phyloP scores from a whole-genome alignment of 257 asterid species.

The Ajuga chamaepitys region DNA sequence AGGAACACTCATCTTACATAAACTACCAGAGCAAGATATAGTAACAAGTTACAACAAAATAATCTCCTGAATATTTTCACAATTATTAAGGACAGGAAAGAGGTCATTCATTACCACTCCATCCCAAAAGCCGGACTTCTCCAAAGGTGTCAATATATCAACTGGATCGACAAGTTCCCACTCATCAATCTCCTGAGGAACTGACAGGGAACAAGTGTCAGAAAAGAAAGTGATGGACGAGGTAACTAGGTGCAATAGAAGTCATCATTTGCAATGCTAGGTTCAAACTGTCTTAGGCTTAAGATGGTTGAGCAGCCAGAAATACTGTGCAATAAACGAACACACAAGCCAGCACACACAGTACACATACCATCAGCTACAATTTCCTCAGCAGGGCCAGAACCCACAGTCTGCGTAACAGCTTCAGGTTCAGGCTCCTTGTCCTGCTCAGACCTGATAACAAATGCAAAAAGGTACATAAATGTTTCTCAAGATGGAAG shows the following conservation, averaged over 20 bases:
- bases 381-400: constrained; percentile 74
- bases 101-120: constrained; percentile 80
- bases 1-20: neutral
- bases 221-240: constrained; percentile 15
- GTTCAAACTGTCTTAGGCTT: neutral
- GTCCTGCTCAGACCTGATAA: constrained; percentile 93
- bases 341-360: neutral
- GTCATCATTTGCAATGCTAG: neutral
- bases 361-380: constrained; percentile 54
- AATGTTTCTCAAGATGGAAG: neutral
- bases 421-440: constrained; percentile 87
- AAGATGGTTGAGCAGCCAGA: constrained; percentile 7
- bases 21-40: neutral
- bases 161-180: constrained; percentile 98
- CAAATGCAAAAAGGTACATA: constrained; percentile 2
- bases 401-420: constrained; percentile 45
- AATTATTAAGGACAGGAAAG: constrained; percentile 6
- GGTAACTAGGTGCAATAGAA: neutral
- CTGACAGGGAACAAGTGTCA: constrained; percentile 44
- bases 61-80: neutral
- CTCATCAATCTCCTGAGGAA: constrained; percentile 93
- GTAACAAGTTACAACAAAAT: constrained; percentile 2
- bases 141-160: constrained; percentile 88
- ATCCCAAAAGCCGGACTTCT: constrained; percentile 98
- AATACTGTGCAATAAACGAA: neutral